These are phyloP conservation scores for Lepiota venenata DNA, from an alignment of 768 basidiomycete species.

Conservation along the genomic window DNA sequence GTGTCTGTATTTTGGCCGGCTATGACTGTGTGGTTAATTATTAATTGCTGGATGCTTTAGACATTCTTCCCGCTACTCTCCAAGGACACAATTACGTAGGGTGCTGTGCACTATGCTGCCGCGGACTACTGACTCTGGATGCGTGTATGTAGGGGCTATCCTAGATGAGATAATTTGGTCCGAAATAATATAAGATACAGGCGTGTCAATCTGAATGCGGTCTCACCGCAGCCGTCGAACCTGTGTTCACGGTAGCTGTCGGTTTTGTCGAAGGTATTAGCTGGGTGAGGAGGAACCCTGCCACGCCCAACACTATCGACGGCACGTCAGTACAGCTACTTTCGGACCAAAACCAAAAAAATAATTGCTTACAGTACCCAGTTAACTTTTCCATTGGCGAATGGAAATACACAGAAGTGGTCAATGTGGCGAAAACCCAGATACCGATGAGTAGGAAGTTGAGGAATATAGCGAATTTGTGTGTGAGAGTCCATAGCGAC, in stretches of 20 bases:
- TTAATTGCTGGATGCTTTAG: slow-evolving; percentile 12
- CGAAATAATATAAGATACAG: not conserved
- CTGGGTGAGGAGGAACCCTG: slow-evolving; percentile 2
- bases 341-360: not conserved
- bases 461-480: slow-evolving; percentile 43
- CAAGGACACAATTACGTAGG: not conserved
- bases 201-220: not conserved
- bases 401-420: slow-evolving; percentile 92
- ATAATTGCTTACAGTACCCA: slow-evolving; percentile 65
- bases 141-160: too few relatives aligned
- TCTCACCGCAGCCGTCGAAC: not conserved
- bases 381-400: slow-evolving; percentile 82
- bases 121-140: too few relatives aligned
- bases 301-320: slow-evolving; percentile 3
- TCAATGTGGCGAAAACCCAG: slow-evolving; percentile 73
- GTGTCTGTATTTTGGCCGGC: slow-evolving; percentile 14
- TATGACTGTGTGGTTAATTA: slow-evolving; percentile 9
- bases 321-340: not conserved
- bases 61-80: not conserved
- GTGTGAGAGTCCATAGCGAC: slow-evolving; percentile 36
- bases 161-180: too few relatives aligned
- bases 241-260: not conserved
- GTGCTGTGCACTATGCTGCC: not conserved
- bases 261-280: not conserved
- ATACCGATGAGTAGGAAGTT: slow-evolving; percentile 49